Conservation (phyloP, 352 stramenopile genomes). For the Phytophthora tubulina region DNA sequence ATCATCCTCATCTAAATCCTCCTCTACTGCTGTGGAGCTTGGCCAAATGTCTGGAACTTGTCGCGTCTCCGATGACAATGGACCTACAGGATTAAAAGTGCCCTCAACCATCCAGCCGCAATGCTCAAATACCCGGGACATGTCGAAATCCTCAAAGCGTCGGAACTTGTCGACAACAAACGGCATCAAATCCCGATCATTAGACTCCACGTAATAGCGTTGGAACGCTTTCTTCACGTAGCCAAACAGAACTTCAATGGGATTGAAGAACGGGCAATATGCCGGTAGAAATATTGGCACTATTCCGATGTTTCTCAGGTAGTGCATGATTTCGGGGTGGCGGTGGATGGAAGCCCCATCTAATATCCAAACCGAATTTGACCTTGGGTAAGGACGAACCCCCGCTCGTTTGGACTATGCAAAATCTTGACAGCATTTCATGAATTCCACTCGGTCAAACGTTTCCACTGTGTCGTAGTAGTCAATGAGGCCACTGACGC, state of each 20-base stretch:
- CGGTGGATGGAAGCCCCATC: conserved; percentile 40
- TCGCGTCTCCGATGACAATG: conserved; percentile 6
- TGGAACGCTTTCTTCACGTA: conserved; percentile 26
- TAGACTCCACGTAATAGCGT: conserved; percentile 24
- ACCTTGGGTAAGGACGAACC: conserved; percentile 32
- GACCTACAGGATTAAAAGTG: conserved; percentile 16
- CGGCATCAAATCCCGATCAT: neutral
- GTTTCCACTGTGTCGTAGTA: conserved; percentile 41
- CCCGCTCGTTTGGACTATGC: conserved; percentile 11
- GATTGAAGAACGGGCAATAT: conserved; percentile 47
- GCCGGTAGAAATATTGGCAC: conserved; percentile 37
- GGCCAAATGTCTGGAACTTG: conserved; percentile 1
- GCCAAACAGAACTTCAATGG: conserved; percentile 45
- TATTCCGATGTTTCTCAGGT: conserved; percentile 35
- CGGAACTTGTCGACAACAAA: no score
- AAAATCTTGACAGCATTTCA: conserved; percentile 38
- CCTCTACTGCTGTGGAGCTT: neutral
- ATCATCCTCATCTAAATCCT: neutral
- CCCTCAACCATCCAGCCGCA: conserved; percentile 24
- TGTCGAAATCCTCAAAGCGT: no score
- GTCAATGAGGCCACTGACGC: conserved; percentile 33
- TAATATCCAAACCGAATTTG: conserved; percentile 46
- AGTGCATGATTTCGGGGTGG: conserved; percentile 46
- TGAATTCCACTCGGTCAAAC: conserved; percentile 41
- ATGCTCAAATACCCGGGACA: neutral